Evolutionary conservation across 2,329 filamentous ascomycete genomes (phyloP), one percentile per base, ranked within the genome.

Genomic region (Basipetospora chlamydospora): DNA sequence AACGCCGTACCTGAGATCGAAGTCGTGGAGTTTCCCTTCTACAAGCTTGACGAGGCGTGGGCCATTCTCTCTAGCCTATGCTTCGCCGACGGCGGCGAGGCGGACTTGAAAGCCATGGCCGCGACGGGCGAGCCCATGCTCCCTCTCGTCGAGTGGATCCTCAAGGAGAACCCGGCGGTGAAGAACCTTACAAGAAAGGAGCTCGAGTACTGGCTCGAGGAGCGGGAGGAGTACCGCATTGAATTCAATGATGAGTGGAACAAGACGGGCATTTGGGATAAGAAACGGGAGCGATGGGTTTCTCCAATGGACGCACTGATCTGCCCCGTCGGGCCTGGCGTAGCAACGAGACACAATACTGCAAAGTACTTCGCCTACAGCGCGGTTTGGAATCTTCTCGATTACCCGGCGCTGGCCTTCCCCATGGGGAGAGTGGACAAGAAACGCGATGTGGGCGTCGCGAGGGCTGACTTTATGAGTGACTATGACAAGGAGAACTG

Each of bases 351-450:
- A 42, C 51, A 71, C 43, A 54, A 55, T 4, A 45, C 52, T 8
- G 54, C 49, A 3, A 60, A 41, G 47, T 78, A 49, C 59, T 82
- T 75, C 74, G 66, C 66, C 2, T 83, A 82, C 44, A 79, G 74
- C 0, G 58, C 66, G 1, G 67, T 75, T 42, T 82, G 76, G 74
- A 83, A 82, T 48, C 46, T 81, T 28, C 62, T 82, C 2, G 76
- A 83, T 49, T 80, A 79, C 49, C 73, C 77, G 1, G 66, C 63
- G 8, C 51, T 69, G 2, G 63, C 73, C 0, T 78, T 82, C 47
- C 77, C 77, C 0, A 70, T 68, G 1, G 52, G 51, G 4, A 49
- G 42, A 2, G 52, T 52, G 3, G 46, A 51, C 21, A 12, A 33
- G 7, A 48, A 23, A 6, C 6, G 46, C 29, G 52, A 54, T n/a